Evolutionary conservation across 495 filamentous ascomycete species (phyloP), one percentile per base, ranked within the genome.

Genomic region (Neurospora africana): DNA sequence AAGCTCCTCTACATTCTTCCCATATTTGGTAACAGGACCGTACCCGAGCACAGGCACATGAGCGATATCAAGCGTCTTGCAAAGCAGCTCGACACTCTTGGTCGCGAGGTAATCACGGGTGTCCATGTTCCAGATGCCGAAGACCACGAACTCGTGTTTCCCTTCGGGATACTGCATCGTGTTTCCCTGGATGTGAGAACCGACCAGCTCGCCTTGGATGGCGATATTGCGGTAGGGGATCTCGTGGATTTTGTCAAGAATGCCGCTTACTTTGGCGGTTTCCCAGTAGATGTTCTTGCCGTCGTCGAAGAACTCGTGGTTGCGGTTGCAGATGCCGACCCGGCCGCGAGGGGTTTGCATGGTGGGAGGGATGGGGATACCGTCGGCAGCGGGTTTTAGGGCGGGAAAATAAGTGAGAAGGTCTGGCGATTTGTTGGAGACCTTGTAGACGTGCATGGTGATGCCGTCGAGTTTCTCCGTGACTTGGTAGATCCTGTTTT

Each of bases 391-490:
- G 68, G 74, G 74, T 21, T 44, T 35, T 3, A 67, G 67, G 27
- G 39, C 40, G 1, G 72, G 72, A 4, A 75, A 41, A 1, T 27
- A 69, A 1, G 65, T 65, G 38, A 76, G 41, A 6, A 17, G 39
- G 11, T 30, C 35, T 2, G 4, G 13, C 6, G 74, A 72, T 35
- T 30, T 33, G 13, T 40, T 40, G 27, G 68, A 47, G 65, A 76
- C 43, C 13, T 74, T 67, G 76, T 77, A 78, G 19, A 78, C 68
- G 21, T 61, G 44, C 76, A 77, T 77, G 68, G 74, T 71, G 4
- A 77, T 8, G n/a, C 77, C 77, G 68, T 78, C 77, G 19, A 77
- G 68, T 68, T 77, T 78, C 65, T 77, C 74, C 0, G 77, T 76
- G 39, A 77, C 71, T 67, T 78, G 76, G 72, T 72, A 78, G 1